Conservation (phyloP, 2,329 filamentous ascomycete genomes). For the Fusarium anguioides region DNA sequence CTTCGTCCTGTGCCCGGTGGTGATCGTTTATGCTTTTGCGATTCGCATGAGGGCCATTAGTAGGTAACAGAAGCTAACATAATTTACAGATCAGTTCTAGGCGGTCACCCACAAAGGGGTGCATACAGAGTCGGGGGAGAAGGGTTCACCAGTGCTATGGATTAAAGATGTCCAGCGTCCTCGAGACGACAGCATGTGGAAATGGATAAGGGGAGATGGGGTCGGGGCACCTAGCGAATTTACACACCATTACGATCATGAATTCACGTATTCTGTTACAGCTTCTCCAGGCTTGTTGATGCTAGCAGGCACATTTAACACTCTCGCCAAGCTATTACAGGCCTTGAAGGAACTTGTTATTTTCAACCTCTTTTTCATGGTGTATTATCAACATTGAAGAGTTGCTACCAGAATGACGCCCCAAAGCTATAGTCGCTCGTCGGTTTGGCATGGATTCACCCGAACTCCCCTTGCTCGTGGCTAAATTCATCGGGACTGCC, state of each 20-base stretch:
- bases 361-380: background rate
- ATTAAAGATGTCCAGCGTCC: background rate
- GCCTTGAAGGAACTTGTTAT: background rate
- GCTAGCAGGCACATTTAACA: background rate
- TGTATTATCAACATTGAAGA: background rate
- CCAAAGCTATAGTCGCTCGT: background rate
- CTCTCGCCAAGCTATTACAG: background rate
- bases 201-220: slow-evolving; percentile 7
- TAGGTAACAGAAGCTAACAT: slow-evolving; percentile 14
- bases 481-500: background rate
- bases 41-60: background rate
- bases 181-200: background rate
- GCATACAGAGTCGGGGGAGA: slow-evolving; percentile 4
- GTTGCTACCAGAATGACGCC: background rate
- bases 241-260: slow-evolving; percentile 43
- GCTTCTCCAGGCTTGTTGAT: background rate
- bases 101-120: background rate
- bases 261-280: slow-evolving; percentile 40
- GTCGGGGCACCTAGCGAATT: slow-evolving; percentile 37
- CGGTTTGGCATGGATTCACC: background rate
- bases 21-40: background rate
- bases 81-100: slow-evolving; percentile 40
- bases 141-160: slow-evolving; percentile 5
- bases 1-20: background rate
- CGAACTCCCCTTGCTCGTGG: background rate